phyloP scores from a whole-genome alignment of 441 rosid genomes.

The Melastoma candidum region DNA sequence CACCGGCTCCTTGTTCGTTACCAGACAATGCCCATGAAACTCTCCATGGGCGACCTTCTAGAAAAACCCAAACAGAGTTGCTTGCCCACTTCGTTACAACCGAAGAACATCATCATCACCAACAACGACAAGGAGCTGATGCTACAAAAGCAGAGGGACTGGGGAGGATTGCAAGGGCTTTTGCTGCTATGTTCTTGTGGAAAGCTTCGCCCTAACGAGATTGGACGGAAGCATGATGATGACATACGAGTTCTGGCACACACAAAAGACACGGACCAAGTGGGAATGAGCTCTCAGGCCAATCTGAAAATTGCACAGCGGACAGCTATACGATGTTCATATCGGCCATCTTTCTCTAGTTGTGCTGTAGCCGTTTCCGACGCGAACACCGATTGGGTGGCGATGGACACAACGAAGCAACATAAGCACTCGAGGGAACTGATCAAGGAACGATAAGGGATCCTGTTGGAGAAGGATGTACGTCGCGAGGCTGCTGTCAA shows the following conservation, averaged over 20 bases:
- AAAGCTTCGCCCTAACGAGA: conserved; percentile 11
- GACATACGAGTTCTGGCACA: conserved; percentile 12
- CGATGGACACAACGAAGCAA: too few species aligned
- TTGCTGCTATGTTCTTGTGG: conserved; percentile 11
- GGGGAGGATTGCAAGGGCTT: conserved; percentile 2
- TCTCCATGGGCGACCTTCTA: conserved; percentile 43
- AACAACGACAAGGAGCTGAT: conserved; percentile 24
- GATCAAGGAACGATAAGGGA: too few species aligned
- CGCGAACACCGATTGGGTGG: too few species aligned
- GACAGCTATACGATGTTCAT: too few species aligned
- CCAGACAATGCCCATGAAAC: conserved; percentile 44
- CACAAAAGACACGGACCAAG: not conserved
- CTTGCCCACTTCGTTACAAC: conserved; percentile 44
- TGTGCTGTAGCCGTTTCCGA: too few species aligned
- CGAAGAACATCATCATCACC: conserved; percentile 43
- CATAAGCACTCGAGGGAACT: too few species aligned
- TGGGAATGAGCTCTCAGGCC: conserved; percentile 1
- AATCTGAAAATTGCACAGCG: too few species aligned
- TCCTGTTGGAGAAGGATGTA: too few species aligned
- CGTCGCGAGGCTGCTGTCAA: too few species aligned
- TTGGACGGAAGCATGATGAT: conserved; percentile 16
- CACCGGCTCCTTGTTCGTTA: conserved; percentile 63
- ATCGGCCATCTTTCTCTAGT: too few species aligned
- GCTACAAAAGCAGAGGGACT: conserved; percentile 1
- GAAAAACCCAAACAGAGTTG: conserved; percentile 35